Evolutionary conservation across 2,329 filamentous ascomycete species (phyloP).

Genomic region (Coniochaeta sp.): DNA sequence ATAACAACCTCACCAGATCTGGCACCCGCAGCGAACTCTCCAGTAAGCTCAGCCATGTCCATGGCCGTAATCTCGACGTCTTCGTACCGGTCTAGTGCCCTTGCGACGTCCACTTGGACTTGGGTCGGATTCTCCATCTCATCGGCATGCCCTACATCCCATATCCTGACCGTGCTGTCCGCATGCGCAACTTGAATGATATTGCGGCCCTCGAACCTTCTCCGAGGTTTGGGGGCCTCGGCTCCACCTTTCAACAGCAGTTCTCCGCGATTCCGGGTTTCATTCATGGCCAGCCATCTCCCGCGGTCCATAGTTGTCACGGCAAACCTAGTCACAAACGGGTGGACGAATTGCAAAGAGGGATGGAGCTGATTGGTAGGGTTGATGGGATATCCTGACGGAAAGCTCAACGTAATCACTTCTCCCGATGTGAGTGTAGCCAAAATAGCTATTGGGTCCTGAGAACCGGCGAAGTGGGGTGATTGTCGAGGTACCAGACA

Average conservation of each 20-base stretch:
- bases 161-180: constrained; percentile 84
- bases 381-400: constrained; percentile 81
- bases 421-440: constrained; percentile 79
- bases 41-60: constrained; percentile 71
- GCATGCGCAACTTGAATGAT: constrained; percentile 82
- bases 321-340: constrained; percentile 69
- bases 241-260: constrained; percentile 72
- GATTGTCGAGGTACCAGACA: constrained; percentile 75
- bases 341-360: constrained; percentile 81
- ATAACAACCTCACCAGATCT: constrained; percentile 76
- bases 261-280: constrained; percentile 72
- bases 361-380: constrained; percentile 90
- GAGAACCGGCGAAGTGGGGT: constrained; percentile 78
- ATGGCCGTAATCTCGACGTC: constrained; percentile 72
- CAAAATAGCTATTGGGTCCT: constrained; percentile 84
- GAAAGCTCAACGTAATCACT: constrained; percentile 83
- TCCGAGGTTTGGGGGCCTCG: constrained; percentile 59
- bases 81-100: constrained; percentile 71
- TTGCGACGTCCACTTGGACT: constrained; percentile 79
- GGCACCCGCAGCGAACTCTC: constrained; percentile 78
- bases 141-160: constrained; percentile 87
- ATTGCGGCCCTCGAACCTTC: constrained; percentile 75
- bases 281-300: constrained; percentile 85
- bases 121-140: constrained; percentile 81
- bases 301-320: constrained; percentile 70